Evolutionary conservation across 768 basidiomycete species (phyloP).

Genomic region (Boletus sensibilis): DNA sequence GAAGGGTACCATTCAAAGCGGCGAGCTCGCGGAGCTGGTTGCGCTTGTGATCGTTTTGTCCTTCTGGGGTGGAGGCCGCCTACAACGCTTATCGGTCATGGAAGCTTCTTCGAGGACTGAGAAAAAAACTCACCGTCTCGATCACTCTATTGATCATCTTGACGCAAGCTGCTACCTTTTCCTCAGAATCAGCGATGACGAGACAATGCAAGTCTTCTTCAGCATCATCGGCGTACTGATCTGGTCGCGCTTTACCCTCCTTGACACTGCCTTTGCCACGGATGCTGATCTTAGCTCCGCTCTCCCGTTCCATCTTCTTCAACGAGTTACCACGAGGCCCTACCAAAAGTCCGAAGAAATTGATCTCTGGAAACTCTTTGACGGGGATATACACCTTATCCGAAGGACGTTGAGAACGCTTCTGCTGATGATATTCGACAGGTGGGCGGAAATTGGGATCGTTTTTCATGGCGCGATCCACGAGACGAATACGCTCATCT

Average conservation of each 20-base stretch:
- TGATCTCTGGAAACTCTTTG: slow-evolving; percentile 99
- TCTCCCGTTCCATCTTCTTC: slow-evolving; percentile 99
- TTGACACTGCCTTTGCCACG: slow-evolving; percentile 98
- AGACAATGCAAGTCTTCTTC: slow-evolving; percentile 99
- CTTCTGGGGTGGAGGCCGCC: slow-evolving; percentile 99
- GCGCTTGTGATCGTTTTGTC: slow-evolving; percentile 98
- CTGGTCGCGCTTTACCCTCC: slow-evolving; percentile 95
- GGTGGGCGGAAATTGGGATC: slow-evolving; percentile 98
- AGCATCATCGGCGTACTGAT: slow-evolving; percentile 93
- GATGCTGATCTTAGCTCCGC: slow-evolving; percentile 97
- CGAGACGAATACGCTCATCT: slow-evolving; percentile 87
- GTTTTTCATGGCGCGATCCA: slow-evolving; percentile 95
- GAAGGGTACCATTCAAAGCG: slow-evolving; percentile 95
- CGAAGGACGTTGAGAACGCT: slow-evolving; percentile 88
- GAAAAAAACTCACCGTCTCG: slow-evolving; percentile 72
- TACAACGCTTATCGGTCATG: slow-evolving; percentile 31
- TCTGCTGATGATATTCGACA: slow-evolving; percentile 93
- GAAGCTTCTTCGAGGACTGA: background rate
- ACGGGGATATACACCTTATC: slow-evolving; percentile 99
- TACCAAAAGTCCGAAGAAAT: slow-evolving; percentile 97
- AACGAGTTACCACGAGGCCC: slow-evolving; percentile 98
- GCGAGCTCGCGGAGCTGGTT: slow-evolving; percentile 98
- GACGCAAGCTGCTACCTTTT: slow-evolving; percentile 89
- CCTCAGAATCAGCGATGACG: slow-evolving; percentile 88
- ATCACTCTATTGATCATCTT: slow-evolving; percentile 97